Evolutionary conservation across 306 rosid genomes (phyloP), one percentile per base, ranked within the genome.

Genomic region (Inga leiocalycina): DNA sequence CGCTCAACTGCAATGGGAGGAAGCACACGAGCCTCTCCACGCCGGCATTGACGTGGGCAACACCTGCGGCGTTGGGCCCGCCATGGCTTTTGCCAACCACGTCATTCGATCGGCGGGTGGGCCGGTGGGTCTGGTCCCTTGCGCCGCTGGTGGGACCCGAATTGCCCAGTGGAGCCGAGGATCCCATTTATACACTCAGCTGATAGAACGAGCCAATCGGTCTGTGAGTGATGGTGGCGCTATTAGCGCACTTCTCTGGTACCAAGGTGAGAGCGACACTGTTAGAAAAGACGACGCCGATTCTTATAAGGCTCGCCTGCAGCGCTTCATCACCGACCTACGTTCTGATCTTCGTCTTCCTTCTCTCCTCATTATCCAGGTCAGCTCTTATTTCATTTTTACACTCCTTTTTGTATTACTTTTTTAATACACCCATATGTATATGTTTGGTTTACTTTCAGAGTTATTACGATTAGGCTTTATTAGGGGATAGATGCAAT

Each of bases 181-280:
- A 10, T 68, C 89, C 13, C 67, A 10, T 44, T 71, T 90, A 85
- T 92, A 90, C 43, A 34, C 10, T 14, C 49, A 84, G 48, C 46
- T 90, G 61, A 86, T 90, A n/a, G 6, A 71, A 34, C 82, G 97
- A 30, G 61, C 88, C 32, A 9, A 2, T 8, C 76, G 62, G 10
- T 82, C 94, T 0, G 57, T 77, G 66, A 77, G 27, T 56, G 75
- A 46, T 4, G 88, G 61, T 54, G 61, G 61, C 61, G 19, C 61
- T 8, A 32, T 16, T 0, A 85, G 89, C 6, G 93, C 88, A 0
- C 5, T 92, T 65, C 6, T 92, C 41, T 92, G 97, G 97, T 92
- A 85, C 27, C 94, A 92, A 71, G 97, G 97, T 5, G 94, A 90
- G 64, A 89, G 90, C 75, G 93, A 90, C 27, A 92, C 94, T 0